These are phyloP conservation scores for Ascochyta fabae DNA, from an alignment of 2,329 filamentous ascomycete species.

Conservation along the genomic window DNA sequence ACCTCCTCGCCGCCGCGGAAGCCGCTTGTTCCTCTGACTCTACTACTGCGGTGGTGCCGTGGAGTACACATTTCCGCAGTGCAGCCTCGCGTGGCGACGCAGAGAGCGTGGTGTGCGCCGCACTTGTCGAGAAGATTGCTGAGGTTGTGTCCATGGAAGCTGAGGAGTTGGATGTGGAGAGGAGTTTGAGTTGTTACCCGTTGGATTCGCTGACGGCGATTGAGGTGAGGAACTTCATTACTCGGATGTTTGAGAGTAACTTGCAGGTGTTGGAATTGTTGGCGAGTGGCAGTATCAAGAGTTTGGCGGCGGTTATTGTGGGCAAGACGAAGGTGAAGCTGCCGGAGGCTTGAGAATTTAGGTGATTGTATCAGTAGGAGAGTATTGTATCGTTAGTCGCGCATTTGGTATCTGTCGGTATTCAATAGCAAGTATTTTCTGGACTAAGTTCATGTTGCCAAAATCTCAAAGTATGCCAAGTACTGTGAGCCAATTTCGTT, in stretches of 20 bases:
- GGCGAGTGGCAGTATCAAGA: conserved; percentile 45
- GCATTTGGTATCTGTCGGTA: too few species aligned
- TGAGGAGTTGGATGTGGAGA: conserved; percentile 33
- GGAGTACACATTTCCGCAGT: conserved; percentile 33
- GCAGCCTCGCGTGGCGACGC: conserved; percentile 28
- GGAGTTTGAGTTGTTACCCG: conserved; percentile 30
- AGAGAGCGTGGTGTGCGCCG: conserved; percentile 30
- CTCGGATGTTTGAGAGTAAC: conserved; percentile 54
- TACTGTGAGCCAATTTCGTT: too few species aligned
- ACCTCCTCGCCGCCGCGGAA: conserved; percentile 31
- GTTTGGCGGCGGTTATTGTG: background rate
- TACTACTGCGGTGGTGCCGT: conserved; percentile 23
- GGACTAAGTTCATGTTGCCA: too few species aligned
- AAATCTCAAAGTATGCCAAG: too few species aligned
- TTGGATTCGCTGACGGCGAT: conserved; percentile 42
- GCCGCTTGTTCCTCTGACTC: conserved; percentile 19
- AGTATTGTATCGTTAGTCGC: too few species aligned
- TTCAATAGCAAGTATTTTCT: too few species aligned
- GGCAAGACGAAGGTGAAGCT: conserved; percentile 7
- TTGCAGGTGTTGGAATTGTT: conserved; percentile 64
- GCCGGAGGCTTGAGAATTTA: background rate
- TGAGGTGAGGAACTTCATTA: conserved; percentile 42
- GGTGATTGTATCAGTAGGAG: background rate
- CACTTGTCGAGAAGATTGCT: conserved; percentile 35
- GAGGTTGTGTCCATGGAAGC: conserved; percentile 33